Evolutionary conservation across 257 asterid genomes (phyloP), one percentile per base, ranked within the genome.

Genomic region (Solanum ahanhuiri): DNA sequence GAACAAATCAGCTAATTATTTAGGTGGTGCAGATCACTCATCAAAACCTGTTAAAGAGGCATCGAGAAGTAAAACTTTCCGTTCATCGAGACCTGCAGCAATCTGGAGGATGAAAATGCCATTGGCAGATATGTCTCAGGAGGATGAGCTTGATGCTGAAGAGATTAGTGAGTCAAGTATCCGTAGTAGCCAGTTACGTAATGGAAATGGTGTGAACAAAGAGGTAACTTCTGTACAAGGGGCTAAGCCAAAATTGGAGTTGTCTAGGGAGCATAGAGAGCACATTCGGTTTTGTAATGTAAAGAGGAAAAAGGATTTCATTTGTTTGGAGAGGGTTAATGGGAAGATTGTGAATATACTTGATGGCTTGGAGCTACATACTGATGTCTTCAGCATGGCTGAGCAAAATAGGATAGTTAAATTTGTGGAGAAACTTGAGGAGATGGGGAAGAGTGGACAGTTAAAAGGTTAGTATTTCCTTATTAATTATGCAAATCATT

Each of bases 41-140:
- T 31, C 86, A 34, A 43, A 25, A 64, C 51, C 41, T 83, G 87
- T 84, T 20, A 9, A 73, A 66, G 88, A 86, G 83, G 86, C 89
- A 60, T 87, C 91, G 6, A 83, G 90, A 12, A 87, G 88, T 31
- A 92, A 87, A 86, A 84, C 88, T 60, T 54, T 85, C 39, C 84
- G 88, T 82, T 85, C 92, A 67, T 83, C 92, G 3, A 81, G 85
- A 58, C 88, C 88, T 20, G 37, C 63, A 64, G 90, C 87, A 64
- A 86, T 85, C 86, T 88, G 92, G 33, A 69, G 8, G 28, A 69
- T 73, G 87, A 93, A 92, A 87, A 92, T 90, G 91, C 94, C 99
- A 41, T 94, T 98, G 98, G 97, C 98, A 25, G 99, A 95, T 89
- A 96, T 96, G 96, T 93, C 98, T 85, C 91, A 87, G 85, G 97